These are phyloP conservation scores for Talaromyces adpressus DNA, from an alignment of 495 filamentous ascomycete genomes.

Conservation along the genomic window DNA sequence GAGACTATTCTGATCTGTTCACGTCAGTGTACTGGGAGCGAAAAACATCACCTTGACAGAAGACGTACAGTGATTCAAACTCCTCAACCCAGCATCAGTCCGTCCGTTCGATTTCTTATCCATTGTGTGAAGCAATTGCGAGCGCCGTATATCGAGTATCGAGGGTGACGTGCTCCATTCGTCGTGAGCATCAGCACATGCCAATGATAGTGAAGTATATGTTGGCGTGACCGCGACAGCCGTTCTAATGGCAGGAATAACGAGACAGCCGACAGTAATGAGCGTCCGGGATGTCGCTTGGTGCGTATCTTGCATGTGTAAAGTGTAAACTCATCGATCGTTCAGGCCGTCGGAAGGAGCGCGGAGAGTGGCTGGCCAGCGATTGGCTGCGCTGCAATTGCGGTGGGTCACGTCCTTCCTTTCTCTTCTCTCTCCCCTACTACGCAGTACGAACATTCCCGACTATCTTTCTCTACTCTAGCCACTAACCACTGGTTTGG, in stretches of 20 bases:
- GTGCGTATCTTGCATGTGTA: not conserved
- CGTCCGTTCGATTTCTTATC: slow-evolving; percentile 25
- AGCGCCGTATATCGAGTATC: not conserved
- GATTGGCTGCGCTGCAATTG: not conserved
- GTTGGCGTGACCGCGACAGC: too few species aligned
- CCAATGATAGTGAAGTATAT: not conserved
- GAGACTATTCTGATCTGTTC: slow-evolving; percentile 69
- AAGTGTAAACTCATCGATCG: not conserved
- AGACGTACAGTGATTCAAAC: slow-evolving; percentile 67
- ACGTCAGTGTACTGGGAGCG: not conserved
- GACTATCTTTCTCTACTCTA: not conserved
- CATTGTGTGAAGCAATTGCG: slow-evolving; percentile 21
- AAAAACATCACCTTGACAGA: not conserved
- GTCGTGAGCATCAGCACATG: not conserved
- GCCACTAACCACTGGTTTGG: not conserved
- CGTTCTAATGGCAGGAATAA: not conserved
- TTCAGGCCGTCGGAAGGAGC: not conserved
- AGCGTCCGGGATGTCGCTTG: not conserved
- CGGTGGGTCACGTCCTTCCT: not conserved
- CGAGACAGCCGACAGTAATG: not conserved
- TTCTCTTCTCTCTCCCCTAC: not conserved
- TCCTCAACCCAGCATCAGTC: slow-evolving; percentile 67
- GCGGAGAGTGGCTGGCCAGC: not conserved
- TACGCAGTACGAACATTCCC: too few species aligned
- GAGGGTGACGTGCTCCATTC: slow-evolving; percentile 9